Percentiles rank a stretch among this genome's conserved stretches.
Conservation (phyloP, 306 rosid species). For the Vigna mungo region DNA sequence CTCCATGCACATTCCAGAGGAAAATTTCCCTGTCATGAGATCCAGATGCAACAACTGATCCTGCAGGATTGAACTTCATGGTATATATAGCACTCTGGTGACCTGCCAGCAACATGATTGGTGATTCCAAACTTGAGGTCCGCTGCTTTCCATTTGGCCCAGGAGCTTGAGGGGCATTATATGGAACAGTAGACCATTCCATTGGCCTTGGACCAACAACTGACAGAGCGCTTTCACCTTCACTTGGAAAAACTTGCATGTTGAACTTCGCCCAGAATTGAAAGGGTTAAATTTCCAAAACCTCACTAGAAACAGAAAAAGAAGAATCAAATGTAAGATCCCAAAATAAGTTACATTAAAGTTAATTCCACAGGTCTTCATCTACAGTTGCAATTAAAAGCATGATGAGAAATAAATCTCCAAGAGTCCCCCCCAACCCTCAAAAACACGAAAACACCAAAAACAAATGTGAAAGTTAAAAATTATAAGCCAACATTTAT, state of each 20-base stretch:
- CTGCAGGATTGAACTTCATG: constrained; percentile 89
- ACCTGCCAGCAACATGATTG: constrained; percentile 86
- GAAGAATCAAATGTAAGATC: constrained; percentile 35
- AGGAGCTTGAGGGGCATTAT: constrained; percentile 61
- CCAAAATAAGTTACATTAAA: background rate
- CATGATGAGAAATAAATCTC: background rate
- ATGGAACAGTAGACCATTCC: constrained; percentile 89
- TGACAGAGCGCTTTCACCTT: constrained; percentile 76
- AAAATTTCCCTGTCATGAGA: constrained; percentile 94
- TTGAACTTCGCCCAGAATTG: constrained; percentile 44
- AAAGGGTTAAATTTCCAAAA: constrained; percentile 8
- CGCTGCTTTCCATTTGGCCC: constrained; percentile 80
- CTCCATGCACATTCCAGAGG: constrained; percentile 89
- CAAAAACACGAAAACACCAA: background rate
- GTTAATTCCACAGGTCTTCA: background rate
- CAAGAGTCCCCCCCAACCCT: background rate
- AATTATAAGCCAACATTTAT: background rate
- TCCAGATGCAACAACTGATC: constrained; percentile 90
- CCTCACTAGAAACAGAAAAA: constrained; percentile 44
- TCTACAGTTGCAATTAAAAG: background rate
- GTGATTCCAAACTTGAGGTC: constrained; percentile 85
- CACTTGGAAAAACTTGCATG: constrained; percentile 74
- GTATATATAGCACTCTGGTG: constrained; percentile 93
- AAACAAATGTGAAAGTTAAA: background rate
- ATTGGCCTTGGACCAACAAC: constrained; percentile 84